These are phyloP conservation scores for Phaeolepiota aurea DNA, from an alignment of 768 basidiomycete species.

Conservation along the genomic window DNA sequence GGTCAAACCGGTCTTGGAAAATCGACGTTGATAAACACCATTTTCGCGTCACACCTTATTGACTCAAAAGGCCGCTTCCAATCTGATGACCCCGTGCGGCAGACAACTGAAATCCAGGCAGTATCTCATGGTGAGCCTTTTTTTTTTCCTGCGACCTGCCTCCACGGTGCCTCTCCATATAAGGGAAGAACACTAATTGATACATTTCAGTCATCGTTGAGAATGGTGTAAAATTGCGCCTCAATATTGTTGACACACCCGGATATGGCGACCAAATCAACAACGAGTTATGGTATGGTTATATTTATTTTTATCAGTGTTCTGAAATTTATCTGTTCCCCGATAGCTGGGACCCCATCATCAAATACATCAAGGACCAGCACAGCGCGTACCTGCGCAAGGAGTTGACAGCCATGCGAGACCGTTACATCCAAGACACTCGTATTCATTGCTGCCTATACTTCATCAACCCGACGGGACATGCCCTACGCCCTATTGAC, in stretches of 20 bases:
- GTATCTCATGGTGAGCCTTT: constrained; percentile 77
- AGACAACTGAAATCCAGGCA: constrained; percentile 95
- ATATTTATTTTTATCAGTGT: constrained; percentile 1
- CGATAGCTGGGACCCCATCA: constrained; percentile 94
- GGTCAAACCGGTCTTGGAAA: constrained; percentile 98
- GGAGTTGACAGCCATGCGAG: constrained; percentile 97
- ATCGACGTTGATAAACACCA: constrained; percentile 97
- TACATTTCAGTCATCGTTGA: constrained; percentile 75
- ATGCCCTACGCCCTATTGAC: constrained; percentile 92
- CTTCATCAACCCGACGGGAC: constrained; percentile 99
- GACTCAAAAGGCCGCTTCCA: constrained; percentile 93
- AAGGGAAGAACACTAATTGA: constrained; percentile 3
- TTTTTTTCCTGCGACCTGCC: not conserved
- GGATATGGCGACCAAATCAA: constrained; percentile 98
- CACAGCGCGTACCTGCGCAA: constrained; percentile 98
- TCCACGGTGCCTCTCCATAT: too few species aligned
- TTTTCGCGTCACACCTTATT: constrained; percentile 97
- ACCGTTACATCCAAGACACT: constrained; percentile 97
- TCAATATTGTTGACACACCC: constrained; percentile 98
- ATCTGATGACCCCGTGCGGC: constrained; percentile 81
- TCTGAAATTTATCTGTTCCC: constrained; percentile 1
- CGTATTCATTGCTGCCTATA: constrained; percentile 97
- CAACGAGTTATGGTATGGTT: constrained; percentile 90
- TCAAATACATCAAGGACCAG: constrained; percentile 99
- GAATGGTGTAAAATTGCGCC: constrained; percentile 87